Evolutionary conservation across 176 grass and related monocot genomes (phyloP).

Genomic region (Hsuehochloa calcarea): DNA sequence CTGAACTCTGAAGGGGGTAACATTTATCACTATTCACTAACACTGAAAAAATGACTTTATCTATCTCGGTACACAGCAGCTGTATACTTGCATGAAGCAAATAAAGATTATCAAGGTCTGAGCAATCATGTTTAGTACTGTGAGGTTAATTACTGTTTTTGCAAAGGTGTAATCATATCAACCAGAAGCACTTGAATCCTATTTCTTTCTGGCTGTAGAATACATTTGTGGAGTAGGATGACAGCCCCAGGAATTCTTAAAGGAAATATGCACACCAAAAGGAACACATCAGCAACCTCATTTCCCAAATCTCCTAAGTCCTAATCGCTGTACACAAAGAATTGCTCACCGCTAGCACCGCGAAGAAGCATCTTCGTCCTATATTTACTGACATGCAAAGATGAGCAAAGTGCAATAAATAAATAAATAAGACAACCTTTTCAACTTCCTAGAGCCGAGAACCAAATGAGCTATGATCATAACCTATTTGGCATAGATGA

Average conservation of each 20-base stretch:
- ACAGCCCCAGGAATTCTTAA: neutral
- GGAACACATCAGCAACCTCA: neutral
- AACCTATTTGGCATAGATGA: neutral
- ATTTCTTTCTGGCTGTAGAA: neutral
- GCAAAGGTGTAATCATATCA: neutral
- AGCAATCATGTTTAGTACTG: neutral
- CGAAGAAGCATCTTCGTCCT: neutral
- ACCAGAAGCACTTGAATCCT: neutral
- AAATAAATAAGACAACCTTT: neutral
- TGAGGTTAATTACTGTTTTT: neutral
- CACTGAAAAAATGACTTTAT: neutral
- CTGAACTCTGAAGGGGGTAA: neutral
- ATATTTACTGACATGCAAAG: neutral
- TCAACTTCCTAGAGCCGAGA: neutral
- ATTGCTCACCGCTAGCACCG: neutral
- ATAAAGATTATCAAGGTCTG: neutral
- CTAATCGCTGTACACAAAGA: neutral
- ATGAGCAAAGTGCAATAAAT: neutral
- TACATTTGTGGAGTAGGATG: neutral
- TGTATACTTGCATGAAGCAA: slow-evolving; percentile 8
- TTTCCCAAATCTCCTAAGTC: neutral
- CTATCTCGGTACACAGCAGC: neutral
- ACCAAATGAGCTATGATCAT: neutral
- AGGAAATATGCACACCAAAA: neutral
- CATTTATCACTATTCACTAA: neutral